Evolutionary conservation across 768 basidiomycete species (phyloP).

Genomic region (Amanita subjunquillea): DNA sequence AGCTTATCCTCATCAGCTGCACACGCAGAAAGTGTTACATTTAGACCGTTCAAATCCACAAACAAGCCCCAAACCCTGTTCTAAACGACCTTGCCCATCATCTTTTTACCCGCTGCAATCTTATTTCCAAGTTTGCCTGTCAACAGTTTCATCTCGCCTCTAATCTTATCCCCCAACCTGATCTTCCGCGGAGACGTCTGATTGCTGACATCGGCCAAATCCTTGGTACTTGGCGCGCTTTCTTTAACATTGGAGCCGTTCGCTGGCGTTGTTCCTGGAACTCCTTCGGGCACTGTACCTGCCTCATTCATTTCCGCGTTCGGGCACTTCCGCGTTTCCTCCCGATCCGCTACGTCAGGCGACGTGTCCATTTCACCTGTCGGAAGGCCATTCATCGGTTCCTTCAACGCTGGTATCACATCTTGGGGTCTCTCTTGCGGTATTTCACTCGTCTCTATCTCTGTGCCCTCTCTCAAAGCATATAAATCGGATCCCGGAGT

Average conservation of each 20-base stretch:
- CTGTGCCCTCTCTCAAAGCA: not conserved
- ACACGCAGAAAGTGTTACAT: not conserved
- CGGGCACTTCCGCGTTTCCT: not conserved
- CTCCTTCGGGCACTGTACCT: not conserved
- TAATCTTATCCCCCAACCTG: constrained; percentile 6
- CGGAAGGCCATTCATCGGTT: not conserved
- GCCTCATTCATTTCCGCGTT: not conserved
- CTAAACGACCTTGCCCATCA: constrained; percentile 12
- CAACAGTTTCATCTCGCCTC: constrained; percentile 8
- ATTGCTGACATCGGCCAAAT: not conserved
- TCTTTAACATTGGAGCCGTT: not conserved
- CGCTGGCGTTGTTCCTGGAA: not conserved
- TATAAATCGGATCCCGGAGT: not conserved
- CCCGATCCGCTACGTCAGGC: not conserved
- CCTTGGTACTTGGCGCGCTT: not conserved
- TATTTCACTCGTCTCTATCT: not conserved
- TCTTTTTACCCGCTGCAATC: constrained; percentile 5
- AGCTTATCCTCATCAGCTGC: not conserved
- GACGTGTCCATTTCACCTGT: not conserved
- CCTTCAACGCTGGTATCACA: not conserved
- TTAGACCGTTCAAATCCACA: not conserved
- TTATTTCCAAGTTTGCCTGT: constrained; percentile 6
- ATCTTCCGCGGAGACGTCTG: constrained; percentile 1
- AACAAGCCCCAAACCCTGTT: not conserved
- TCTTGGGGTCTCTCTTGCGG: not conserved